Evolutionary conservation across 2,329 filamentous ascomycete species (phyloP), one percentile per base, ranked within the genome.

Genomic region (Fusarium robinianum): DNA sequence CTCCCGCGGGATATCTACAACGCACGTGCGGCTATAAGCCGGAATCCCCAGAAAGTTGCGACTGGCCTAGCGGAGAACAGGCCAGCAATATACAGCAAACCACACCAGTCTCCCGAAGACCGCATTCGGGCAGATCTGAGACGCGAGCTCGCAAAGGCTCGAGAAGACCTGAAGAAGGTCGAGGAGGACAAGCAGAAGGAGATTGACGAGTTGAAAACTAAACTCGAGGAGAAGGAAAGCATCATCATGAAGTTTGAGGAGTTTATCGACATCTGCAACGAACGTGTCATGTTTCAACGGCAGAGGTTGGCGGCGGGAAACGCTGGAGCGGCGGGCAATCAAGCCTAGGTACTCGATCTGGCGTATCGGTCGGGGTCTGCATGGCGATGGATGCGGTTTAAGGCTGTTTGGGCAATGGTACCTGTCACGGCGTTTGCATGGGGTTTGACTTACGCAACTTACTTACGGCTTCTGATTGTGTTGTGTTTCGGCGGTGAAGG

Each of bases 261-360:
- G 76, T 85, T 85, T 40, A 84, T 85, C 58, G 82, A 85, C 63
- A 83, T 85, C 41, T 85, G 81, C 62, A 85, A 85, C 57, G 75
- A 83, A 62, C 71, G 82, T 35, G 81, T 85, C 49, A 85, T 85
- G 72, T 72, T 83, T 39, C 79, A 82, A 63, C 70, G 80, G 36
- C 77, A 81, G 58, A 72, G 77, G 49, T 68, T 84, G 10, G 65
- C 61, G 18, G 65, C 64, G 35, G 65, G 56, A 17, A 61, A 53
- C 31, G 44, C 51, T 24, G 54, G 58, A 26, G 50, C 57, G 22
- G 62, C 55, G 4, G 58, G 55, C 27, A 66, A 57, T 22, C 53
- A 62, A 32, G 51, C 57, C 29, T 59, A 48, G 60, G 43, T 38
- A 39, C 41, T 26, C 16, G 30, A 49, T 40, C 27, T 43, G 55